phyloP scores from a whole-genome alignment of 805 yeast species.

The Saturnispora kantuleensis region DNA sequence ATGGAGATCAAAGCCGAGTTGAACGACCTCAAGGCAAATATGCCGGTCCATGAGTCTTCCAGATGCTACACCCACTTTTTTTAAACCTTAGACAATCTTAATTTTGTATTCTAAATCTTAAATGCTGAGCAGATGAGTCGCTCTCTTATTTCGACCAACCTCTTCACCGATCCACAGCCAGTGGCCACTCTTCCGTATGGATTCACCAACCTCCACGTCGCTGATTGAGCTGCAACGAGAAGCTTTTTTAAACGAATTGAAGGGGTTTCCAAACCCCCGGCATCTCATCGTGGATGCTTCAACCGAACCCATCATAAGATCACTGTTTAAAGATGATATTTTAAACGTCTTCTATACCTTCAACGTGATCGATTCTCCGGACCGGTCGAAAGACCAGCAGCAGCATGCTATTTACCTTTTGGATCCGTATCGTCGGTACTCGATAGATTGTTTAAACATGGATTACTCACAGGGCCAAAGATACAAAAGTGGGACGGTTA shows the following conservation, averaged over 20 bases:
- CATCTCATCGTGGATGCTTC: constrained; percentile 25
- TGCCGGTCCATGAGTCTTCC: constrained; percentile 78
- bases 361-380: constrained; percentile 21
- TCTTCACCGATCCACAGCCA: no score
- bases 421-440: constrained; percentile 51
- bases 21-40: constrained; percentile 64
- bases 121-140: not conserved
- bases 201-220: not conserved
- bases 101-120: not conserved
- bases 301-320: constrained; percentile 20
- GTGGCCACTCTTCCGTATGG: no score
- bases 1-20: constrained; percentile 79
- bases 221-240: constrained; percentile 16
- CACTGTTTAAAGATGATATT: constrained; percentile 21
- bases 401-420: constrained; percentile 69
- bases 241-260: constrained; percentile 13
- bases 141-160: not conserved
- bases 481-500: constrained; percentile 62
- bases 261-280: constrained; percentile 16
- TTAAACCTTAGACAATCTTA: constrained; percentile 23
- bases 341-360: constrained; percentile 24
- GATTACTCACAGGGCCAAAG: constrained; percentile 65
- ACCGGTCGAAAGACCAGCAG: constrained; percentile 22
- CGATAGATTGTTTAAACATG: constrained; percentile 65
- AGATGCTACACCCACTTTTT: constrained; percentile 77